Conservation (phyloP, 805 yeast species). For the Candida railenensis region DNA sequence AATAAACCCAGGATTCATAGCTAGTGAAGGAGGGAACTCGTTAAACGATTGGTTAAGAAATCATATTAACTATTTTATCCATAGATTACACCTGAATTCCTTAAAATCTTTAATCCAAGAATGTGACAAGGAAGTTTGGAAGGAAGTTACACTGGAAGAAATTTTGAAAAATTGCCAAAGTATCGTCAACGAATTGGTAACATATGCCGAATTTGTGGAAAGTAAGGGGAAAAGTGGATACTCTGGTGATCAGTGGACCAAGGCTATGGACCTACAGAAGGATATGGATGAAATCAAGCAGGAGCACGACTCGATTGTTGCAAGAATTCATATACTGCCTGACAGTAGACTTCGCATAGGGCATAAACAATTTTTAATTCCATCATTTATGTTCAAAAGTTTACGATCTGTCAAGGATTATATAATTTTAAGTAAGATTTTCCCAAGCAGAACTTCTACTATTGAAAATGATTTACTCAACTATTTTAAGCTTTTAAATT, state of each 20-base stretch:
- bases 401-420: constrained; percentile 46
- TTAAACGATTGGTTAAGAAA: constrained; percentile 65
- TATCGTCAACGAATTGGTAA: constrained; percentile 21
- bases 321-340: background rate
- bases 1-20: constrained; percentile 65
- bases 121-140: constrained; percentile 77
- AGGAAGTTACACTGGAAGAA: constrained; percentile 58
- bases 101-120: constrained; percentile 44
- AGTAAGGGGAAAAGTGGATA: constrained; percentile 18
- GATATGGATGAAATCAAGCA: background rate
- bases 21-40: constrained; percentile 47
- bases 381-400: constrained; percentile 22
- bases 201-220: constrained; percentile 23
- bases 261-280: constrained; percentile 19
- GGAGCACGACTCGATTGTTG: background rate
- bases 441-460: constrained; percentile 44
- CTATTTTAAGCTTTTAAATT: constrained; percentile 45
- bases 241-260: constrained; percentile 28
- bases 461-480: constrained; percentile 48
- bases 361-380: constrained; percentile 27
- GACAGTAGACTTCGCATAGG: constrained; percentile 13
- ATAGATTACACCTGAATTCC: constrained; percentile 52
- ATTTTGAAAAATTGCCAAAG: constrained; percentile 28
- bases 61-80: constrained; percentile 62
- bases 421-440: constrained; percentile 53